A percentile compares a stretch with the other conserved stretches of the same genome.
phyloP scores from a whole-genome alignment of 2,329 filamentous ascomycete species.

The Penicillium sp. region DNA sequence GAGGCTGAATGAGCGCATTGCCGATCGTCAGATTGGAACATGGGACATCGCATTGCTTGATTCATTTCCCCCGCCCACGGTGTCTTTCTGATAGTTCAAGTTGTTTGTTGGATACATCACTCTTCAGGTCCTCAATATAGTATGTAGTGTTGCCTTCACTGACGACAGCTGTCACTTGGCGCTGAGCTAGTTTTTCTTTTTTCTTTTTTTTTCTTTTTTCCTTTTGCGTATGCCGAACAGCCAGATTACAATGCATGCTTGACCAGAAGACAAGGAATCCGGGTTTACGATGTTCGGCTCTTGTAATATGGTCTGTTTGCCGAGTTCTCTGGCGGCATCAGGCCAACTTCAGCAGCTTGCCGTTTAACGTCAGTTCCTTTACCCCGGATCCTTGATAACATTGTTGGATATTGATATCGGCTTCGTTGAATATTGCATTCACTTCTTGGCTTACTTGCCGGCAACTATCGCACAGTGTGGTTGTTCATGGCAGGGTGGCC shows the following conservation, averaged over 20 bases:
- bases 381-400: conserved; percentile 1
- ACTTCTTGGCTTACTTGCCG: neutral
- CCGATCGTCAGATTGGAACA: neutral
- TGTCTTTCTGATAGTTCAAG: neutral
- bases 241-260: neutral
- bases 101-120: neutral
- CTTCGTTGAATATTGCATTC: neutral
- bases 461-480: neutral
- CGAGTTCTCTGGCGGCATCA: neutral
- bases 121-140: neutral
- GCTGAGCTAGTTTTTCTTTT: neutral
- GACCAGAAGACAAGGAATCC: neutral
- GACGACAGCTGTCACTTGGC: neutral
- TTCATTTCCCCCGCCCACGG: neutral
- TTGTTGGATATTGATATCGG: neutral
- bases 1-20: conserved; percentile 1
- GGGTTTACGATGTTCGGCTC: neutral
- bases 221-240: neutral
- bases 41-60: neutral
- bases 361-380: neutral
- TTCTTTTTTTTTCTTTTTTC: too few relatives aligned
- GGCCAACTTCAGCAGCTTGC: neutral
- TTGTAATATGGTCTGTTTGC: conserved; percentile 2
- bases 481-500: neutral
- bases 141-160: neutral